A percentile compares a stretch with the other conserved stretches of the same genome.
Conservation (phyloP, 305 asterid species). For the Rubia tinctorum region DNA sequence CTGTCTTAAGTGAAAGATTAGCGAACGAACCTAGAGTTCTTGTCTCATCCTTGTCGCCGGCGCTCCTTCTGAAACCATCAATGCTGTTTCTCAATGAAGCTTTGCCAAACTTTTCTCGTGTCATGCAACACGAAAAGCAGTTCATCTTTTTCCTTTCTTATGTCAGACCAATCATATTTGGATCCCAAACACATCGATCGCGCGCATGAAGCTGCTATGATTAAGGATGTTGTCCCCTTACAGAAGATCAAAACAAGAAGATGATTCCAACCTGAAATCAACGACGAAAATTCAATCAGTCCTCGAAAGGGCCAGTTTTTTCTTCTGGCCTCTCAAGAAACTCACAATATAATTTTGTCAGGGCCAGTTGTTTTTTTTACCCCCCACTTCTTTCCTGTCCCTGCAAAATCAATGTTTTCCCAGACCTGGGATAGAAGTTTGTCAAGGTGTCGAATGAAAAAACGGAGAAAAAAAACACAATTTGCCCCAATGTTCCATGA, state of each 20-base stretch:
- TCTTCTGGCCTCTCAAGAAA: constrained; percentile 25
- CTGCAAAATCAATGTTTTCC: constrained; percentile 10
- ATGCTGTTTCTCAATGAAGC: constrained; percentile 22
- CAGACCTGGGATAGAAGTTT: constrained; percentile 2
- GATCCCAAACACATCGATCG: constrained; percentile 13
- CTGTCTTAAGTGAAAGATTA: constrained; percentile 26
- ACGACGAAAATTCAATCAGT: constrained; percentile 3
- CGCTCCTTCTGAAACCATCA: constrained; percentile 20
- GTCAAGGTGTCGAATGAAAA: constrained; percentile 10
- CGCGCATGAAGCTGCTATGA: constrained; percentile 4
- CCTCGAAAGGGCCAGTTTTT: constrained; percentile 24
- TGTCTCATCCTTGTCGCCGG: constrained; percentile 13
- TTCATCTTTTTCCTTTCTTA: constrained; percentile 20
- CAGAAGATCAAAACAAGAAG: not conserved
- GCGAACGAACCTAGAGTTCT: constrained; percentile 23
- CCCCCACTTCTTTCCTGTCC: not conserved
- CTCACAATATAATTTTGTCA: constrained; percentile 5
- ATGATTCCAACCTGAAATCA: constrained; percentile 7
- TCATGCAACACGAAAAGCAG: constrained; percentile 27
- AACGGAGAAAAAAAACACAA: not conserved
- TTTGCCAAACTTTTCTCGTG: constrained; percentile 16
- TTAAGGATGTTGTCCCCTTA: not conserved
- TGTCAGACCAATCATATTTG: constrained; percentile 15
- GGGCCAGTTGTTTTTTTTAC: not conserved
- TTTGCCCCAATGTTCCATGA: not conserved